Evolutionary conservation across 495 filamentous ascomycete genomes (phyloP).

Genomic region (Tuber indicum): DNA sequence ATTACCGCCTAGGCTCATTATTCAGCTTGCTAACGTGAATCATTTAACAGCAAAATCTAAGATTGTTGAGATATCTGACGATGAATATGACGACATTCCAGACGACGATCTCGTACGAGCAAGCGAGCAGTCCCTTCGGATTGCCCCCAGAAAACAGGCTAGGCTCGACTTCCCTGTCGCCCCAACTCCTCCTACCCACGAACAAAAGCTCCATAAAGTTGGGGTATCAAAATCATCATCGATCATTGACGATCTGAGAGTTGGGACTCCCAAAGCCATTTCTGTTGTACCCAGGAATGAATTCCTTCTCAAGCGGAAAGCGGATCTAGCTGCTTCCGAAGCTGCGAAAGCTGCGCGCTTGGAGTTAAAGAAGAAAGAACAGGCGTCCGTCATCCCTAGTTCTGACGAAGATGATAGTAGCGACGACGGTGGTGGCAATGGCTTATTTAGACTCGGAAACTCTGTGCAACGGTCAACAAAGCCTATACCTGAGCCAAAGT

Average conservation of each 20-base stretch:
- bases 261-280: constrained; percentile 23
- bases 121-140: not conserved
- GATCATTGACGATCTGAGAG: constrained; percentile 18
- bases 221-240: constrained; percentile 11
- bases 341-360: constrained; percentile 30
- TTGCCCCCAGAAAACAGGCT: constrained; percentile 20
- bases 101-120: constrained; percentile 33
- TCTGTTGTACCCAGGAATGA: constrained; percentile 14
- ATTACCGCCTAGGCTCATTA: not conserved
- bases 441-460: constrained; percentile 38
- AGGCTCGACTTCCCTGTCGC: constrained; percentile 26
- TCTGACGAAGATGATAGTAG: constrained; percentile 33
- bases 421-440: constrained; percentile 31
- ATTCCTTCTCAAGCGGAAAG: constrained; percentile 37
- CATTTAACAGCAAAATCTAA: constrained; percentile 17
- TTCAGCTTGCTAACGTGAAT: constrained; percentile 19
- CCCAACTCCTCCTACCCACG: constrained; percentile 20
- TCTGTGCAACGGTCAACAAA: constrained; percentile 30
- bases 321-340: constrained; percentile 18
- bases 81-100: constrained; percentile 36
- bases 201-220: constrained; percentile 21
- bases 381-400: constrained; percentile 20
- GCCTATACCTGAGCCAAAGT: constrained; percentile 16
- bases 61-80: constrained; percentile 38
- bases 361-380: constrained; percentile 32